Conservation (phyloP, 1,284 basidiomycete species). For the Boletus sp. region DNA sequence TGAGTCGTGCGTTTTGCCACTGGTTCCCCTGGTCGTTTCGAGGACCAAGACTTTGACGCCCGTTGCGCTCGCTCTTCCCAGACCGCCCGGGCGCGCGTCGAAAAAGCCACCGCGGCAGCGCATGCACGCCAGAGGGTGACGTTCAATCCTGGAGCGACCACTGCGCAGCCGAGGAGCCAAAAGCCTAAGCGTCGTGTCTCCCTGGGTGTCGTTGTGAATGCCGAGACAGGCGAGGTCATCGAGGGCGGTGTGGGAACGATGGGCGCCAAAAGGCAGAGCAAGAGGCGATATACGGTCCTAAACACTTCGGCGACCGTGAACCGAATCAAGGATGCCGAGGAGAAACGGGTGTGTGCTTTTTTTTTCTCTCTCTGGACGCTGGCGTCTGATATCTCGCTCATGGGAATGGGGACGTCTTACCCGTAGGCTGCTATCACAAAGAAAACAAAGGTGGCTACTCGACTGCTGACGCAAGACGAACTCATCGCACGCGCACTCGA, state of each 20-base stretch:
- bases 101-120: constrained; percentile 60
- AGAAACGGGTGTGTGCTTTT: constrained; percentile 47
- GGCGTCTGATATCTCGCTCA: constrained; percentile 4
- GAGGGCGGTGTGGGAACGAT: constrained; percentile 24
- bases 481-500: constrained; percentile 79
- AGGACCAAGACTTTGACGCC: not conserved
- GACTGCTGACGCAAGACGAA: constrained; percentile 68
- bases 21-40: not conserved
- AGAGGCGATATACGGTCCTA: constrained; percentile 58
- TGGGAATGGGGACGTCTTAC: not conserved
- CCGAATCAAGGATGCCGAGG: constrained; percentile 58
- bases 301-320: constrained; percentile 61
- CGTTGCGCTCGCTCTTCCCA: constrained; percentile 23
- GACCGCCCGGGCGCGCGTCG: constrained; percentile 52
- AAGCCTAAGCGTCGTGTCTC: constrained; percentile 53
- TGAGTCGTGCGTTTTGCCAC: constrained; percentile 24
- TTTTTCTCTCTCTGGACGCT: not conserved
- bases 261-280: constrained; percentile 54
- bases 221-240: constrained; percentile 54
- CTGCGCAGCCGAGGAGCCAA: constrained; percentile 25
- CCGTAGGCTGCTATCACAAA: constrained; percentile 56
- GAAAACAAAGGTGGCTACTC: constrained; percentile 49
- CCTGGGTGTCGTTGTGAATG: constrained; percentile 49
- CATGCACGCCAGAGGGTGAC: constrained; percentile 60
- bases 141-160: constrained; percentile 50